A percentile compares a stretch with the other conserved stretches of the same genome.
These are phyloP conservation scores for Exophiala sp. DNA, from an alignment of 2,329 filamentous ascomycete genomes.

Conservation along the genomic window DNA sequence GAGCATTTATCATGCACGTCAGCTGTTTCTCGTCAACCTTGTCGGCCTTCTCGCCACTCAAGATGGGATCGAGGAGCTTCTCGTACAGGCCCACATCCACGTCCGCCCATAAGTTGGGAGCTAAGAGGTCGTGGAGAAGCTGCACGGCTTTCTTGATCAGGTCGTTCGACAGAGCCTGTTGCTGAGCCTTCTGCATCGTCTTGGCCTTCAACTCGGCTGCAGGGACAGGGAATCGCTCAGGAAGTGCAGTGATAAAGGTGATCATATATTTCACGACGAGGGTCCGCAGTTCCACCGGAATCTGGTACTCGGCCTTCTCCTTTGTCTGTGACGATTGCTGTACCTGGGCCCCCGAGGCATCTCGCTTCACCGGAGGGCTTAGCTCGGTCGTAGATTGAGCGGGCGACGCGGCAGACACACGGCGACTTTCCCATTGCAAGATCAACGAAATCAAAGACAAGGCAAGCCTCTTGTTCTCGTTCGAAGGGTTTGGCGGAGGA, in stretches of 20 bases:
- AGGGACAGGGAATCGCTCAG: slow-evolving; percentile 74
- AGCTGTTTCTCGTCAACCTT: slow-evolving; percentile 72
- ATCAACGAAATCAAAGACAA: slow-evolving; percentile 86
- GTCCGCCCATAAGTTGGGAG: slow-evolving; percentile 84
- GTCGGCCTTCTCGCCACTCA: slow-evolving; percentile 76
- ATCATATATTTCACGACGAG: slow-evolving; percentile 93
- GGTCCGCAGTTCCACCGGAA: slow-evolving; percentile 61
- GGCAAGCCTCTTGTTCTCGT: slow-evolving; percentile 85
- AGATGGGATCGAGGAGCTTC: slow-evolving; percentile 78
- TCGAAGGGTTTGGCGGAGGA: slow-evolving; percentile 71
- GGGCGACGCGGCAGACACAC: slow-evolving; percentile 47
- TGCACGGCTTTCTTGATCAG: slow-evolving; percentile 79
- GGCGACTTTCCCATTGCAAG: slow-evolving; percentile 84
- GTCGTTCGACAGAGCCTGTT: slow-evolving; percentile 59
- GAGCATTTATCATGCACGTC: slow-evolving; percentile 70
- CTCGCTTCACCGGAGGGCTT: slow-evolving; percentile 54
- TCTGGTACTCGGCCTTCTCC: slow-evolving; percentile 55
- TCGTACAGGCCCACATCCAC: slow-evolving; percentile 86
- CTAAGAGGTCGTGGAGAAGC: slow-evolving; percentile 75
- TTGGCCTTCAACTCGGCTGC: slow-evolving; percentile 44
- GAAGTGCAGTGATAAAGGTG: slow-evolving; percentile 85
- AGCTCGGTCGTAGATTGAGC: slow-evolving; percentile 48
- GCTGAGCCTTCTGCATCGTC: slow-evolving; percentile 41
- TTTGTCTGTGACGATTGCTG: slow-evolving; percentile 46
- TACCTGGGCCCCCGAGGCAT: slow-evolving; percentile 46